Base-by-base conservation (phyloP, 305 asterid species). In the Fraxinus velutina region DNA sequence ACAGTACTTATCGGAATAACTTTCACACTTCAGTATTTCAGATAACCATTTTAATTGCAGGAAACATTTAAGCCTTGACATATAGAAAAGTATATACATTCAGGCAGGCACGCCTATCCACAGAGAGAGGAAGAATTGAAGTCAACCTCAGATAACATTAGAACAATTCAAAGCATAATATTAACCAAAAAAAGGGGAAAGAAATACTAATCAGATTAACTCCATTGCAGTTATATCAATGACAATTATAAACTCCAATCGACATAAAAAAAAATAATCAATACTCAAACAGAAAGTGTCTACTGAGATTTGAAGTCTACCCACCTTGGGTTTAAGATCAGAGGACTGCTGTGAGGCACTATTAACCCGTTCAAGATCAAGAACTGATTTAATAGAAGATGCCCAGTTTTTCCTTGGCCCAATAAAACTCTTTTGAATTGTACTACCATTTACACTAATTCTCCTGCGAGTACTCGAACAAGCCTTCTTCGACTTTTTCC, bases 291-390 rank as follows among this genome's bases (percentile, higher is more conserved):
- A 72, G 55, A 39, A 24, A n/a, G 30, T 47, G 24, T 52, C 52
- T 42, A 60, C 5, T 77, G 73, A 76, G 42, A 6, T 62, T 37
- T 68, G 29, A 33, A 64, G 24, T 76, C 66, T 80, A 79, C 44
- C 89, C 55, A 90, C 93, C 93, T 90, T 66, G 3, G 85, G 86
- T 80, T 89, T 89, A 29, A 81, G 86, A 81, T 83, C 88, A 84
- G 87, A 64, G 52, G 87, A 36, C 55, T 77, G 81, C 21, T 55
- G 37, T 2, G 86, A 80, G 79, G 73, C 87, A 85, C 70, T 77
- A 22, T 30, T 32, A 73, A 78, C 88, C 72, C 88, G 90, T 75
- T 90, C 88, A 64, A 86, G 80, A 78, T 90, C 91, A 88, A 90
- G 89, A 86, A 85, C 91, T 62, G 93, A 84, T 76, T 88, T 84